Evolutionary conservation across 805 yeast species (phyloP).

Genomic region (Suhomyces prunicola): DNA sequence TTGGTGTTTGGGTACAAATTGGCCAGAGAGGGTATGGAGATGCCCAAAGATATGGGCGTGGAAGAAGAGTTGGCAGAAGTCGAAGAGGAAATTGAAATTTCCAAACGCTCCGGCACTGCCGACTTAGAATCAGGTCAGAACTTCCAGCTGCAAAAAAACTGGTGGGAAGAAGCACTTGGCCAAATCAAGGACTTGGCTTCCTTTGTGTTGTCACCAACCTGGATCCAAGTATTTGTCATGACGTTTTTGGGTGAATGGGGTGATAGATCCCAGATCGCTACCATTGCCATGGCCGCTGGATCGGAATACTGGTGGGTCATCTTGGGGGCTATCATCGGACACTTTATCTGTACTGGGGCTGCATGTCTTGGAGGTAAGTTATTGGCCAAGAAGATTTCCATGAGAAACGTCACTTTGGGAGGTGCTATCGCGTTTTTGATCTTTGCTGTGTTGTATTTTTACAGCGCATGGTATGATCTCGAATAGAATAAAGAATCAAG

Average conservation of each 20-base stretch:
- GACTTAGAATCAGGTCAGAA: conserved; percentile 58
- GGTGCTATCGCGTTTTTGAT: conserved; percentile 86
- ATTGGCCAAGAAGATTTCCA: conserved; percentile 82
- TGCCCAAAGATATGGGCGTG: conserved; percentile 81
- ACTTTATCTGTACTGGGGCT: conserved; percentile 77
- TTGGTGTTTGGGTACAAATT: conserved; percentile 78
- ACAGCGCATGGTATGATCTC: conserved; percentile 50
- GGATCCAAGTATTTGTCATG: conserved; percentile 95
- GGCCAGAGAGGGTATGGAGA: conserved; percentile 73
- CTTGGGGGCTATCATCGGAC: conserved; percentile 87
- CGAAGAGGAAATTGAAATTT: conserved; percentile 81
- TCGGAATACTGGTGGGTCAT: conserved; percentile 87
- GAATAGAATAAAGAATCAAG: conserved; percentile 8
- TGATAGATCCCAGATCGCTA: conserved; percentile 96
- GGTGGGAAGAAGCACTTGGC: conserved; percentile 27
- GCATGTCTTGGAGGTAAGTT: conserved; percentile 95
- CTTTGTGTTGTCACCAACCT: conserved; percentile 75
- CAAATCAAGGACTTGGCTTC: conserved; percentile 55
- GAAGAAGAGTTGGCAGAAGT: conserved; percentile 96
- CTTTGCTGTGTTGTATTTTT: conserved; percentile 77
- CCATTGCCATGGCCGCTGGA: conserved; percentile 98
- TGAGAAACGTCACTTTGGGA: conserved; percentile 88
- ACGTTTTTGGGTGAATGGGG: conserved; percentile 99
- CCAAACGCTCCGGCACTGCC: conserved; percentile 50
- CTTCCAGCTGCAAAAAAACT: conserved; percentile 10